Base-by-base conservation (phyloP, 345 rosid genomes). In the Brassica juncea region DNA sequence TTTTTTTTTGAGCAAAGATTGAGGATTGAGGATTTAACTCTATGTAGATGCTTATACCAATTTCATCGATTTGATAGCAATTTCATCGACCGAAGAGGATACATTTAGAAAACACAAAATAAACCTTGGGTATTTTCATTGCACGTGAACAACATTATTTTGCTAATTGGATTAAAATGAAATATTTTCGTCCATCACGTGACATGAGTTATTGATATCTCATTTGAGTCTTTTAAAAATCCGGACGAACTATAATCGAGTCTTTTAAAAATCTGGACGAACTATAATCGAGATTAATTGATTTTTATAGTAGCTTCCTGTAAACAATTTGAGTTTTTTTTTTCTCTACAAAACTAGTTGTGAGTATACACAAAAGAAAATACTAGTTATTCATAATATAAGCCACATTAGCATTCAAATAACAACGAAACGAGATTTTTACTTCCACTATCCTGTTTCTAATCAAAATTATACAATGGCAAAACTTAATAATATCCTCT, bases 91-190 rank as follows among this genome's bases (percentile, higher is more conserved):
- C 55, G 16, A 14, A 4, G 67, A 31, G 57, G 28, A 55, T 2
- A 39, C 1, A 23, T 8, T 68, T 21, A 42, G 55, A 68, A 66
- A 6, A 27, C 57, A 16, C 8, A 19, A 32, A 12, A 21, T 30
- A 30, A 2, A 10, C 3, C 4, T 32, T 34, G 14, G 19, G 11
- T 23, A 34, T 35, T 57, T 68, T 57, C 67, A 67, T 39, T 39
- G 79, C 79, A 75, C 59, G 73, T 67, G 73, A 76, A 68, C 31
- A 39, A 6, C 60, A 68, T 58, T 67, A 57, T 67, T 57, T 32
- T 16, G 5, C 19, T n/a, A 5, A 27, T n/a, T 52, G 57, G 0
- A 25, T 27, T 25, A 8, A 12, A 57, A 15, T 35, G 1, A 27
- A 25, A 10, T 15, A 8, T 14, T 52, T 34, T 23, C 55, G 14